Percentiles rank a stretch among this genome's conserved stretches.
Conservation (phyloP, 257 asterid species). For the Voacanga thouarsii region DNA sequence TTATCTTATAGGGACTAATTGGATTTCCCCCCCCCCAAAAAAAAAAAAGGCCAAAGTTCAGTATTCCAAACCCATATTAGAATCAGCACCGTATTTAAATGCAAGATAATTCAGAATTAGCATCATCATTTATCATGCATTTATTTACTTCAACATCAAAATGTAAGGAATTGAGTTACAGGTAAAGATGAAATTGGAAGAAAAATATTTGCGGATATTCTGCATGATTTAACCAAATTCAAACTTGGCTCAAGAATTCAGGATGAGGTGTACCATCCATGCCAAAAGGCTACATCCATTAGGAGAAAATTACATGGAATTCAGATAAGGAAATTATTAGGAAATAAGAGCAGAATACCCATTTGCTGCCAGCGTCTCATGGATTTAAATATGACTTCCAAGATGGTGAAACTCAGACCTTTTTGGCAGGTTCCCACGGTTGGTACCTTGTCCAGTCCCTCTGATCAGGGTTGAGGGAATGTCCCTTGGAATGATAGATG, state of each 20-base stretch:
- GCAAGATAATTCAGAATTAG: not conserved
- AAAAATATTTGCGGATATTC: not conserved
- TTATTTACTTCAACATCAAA: slow-evolving; percentile 7
- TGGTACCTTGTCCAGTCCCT: slow-evolving; percentile 96
- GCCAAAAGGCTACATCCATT: not conserved
- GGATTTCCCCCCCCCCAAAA: too few species aligned
- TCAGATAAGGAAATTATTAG: slow-evolving; percentile 29
- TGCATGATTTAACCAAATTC: not conserved
- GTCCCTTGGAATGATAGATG: slow-evolving; percentile 98
- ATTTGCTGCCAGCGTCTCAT: slow-evolving; percentile 24
- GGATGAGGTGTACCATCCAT: not conserved
- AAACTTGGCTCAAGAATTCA: not conserved
- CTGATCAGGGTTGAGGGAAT: slow-evolving; percentile 85
- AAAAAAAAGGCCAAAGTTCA: not conserved
- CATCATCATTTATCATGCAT: not conserved
- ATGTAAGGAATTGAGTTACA: not conserved
- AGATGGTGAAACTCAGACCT: slow-evolving; percentile 31
- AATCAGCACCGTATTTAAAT: not conserved
- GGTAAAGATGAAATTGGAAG: not conserved
- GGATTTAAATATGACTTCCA: slow-evolving; percentile 11
- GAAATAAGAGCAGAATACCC: slow-evolving; percentile 16
- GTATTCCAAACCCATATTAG: not conserved
- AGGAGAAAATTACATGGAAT: not conserved
- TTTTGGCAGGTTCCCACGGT: slow-evolving; percentile 75
- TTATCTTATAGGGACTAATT: too few species aligned